Base-by-base conservation (phyloP, 2,329 filamentous ascomycete genomes). In the Ophiostoma quercus region DNA sequence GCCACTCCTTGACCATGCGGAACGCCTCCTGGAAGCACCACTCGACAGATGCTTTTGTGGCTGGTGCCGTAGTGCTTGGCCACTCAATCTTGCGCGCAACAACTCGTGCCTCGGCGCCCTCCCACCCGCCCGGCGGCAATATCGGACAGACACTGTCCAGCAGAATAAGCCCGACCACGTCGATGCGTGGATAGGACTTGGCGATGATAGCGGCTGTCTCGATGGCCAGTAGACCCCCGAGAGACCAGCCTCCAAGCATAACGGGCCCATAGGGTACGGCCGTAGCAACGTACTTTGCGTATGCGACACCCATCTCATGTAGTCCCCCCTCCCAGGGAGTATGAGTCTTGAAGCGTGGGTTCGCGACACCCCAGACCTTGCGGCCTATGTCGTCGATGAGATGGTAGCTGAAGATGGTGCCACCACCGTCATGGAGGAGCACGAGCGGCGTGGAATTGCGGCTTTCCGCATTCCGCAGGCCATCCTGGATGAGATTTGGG, bases 401-500 rank as follows among this genome's bases (percentile, higher is more conserved):
- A 76, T 85, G 81, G 75, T 88, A 88, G 73, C 81, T 82, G 74
- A 85, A 87, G 2, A 82, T 83, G 1, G 86, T 88, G 74, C 86
- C 86, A 73, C 86, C 85, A 73, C 86, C 86, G 72, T 88, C 86
- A 77, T 88, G 86, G 54, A 88, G 78, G 62, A 88, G 80, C 70
- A 88, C 78, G 66, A 87, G 78, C 1, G 86, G 85, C n/a, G 79
- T 79, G 32, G 75, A 71, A 72, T 11, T 71, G 54, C 6, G 29
- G 57, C 60, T 72, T 72, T 37, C 68, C 11, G 8, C 11, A 8
- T 25, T 68, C 9, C 51, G 66, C 22, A 32, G 25, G 60, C 70
- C 71, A 29, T 74, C 71, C 41, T 75, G 74, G 66, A 75, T 73
- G 3, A 74, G 34, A 39, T 69, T 71, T 7, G 74, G 74, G 32